Evolutionary conservation across 2,329 filamentous ascomycete species (phyloP), one percentile per base, ranked within the genome.

Genomic region (Sclerotiophoma versabilis): DNA sequence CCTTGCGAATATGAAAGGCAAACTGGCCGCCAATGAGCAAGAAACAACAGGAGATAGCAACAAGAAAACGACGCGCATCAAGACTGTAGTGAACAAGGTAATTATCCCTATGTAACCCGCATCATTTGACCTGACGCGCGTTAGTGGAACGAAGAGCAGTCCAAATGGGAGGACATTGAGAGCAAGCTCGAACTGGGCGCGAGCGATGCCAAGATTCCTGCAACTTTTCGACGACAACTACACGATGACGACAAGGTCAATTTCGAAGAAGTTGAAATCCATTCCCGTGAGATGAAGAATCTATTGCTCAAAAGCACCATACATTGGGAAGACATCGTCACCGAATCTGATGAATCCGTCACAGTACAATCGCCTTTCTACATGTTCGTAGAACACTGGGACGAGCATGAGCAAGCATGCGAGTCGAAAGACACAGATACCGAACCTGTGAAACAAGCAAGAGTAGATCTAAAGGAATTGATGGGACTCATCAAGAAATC

Each of bases 191-290:
- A 41, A 30, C 25, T 12, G 19, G n/a, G 27, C 15, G 29, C 26
- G n/a, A 25, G 33, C 23, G 25, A 25, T 11, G 12, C 23, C 12
- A 34, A 48, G 17, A 41, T 46, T 17, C 26, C 49, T 25, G 34
- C 43, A 14, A 48, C 38, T 8, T 47, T 46, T 54, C 42, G 49
- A 34, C 34, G 45, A 22, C 36, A 49, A 8, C 22, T 45, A 6
- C 15, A 26, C 2, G 30, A 44, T 14, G 17, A 42, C 15, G 45
- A 54, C 19, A 39, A 47, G 23, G 29, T 45, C 22, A 19, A 36
- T 5, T 54, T 42, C 20, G 49, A 54, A 20, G 49, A 54, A 30
- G 22, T 54, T 8, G 49, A 54, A 19, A 54, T 54, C 4, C 42
- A 54, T n/a, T 54, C 42, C 3, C 23, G 26, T 2, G 51, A 49